A percentile compares a stretch with the other conserved stretches of the same genome.
These are phyloP conservation scores for Scedosporium aurantiacum DNA, from an alignment of 2,329 filamentous ascomycete genomes.

Conservation along the genomic window DNA sequence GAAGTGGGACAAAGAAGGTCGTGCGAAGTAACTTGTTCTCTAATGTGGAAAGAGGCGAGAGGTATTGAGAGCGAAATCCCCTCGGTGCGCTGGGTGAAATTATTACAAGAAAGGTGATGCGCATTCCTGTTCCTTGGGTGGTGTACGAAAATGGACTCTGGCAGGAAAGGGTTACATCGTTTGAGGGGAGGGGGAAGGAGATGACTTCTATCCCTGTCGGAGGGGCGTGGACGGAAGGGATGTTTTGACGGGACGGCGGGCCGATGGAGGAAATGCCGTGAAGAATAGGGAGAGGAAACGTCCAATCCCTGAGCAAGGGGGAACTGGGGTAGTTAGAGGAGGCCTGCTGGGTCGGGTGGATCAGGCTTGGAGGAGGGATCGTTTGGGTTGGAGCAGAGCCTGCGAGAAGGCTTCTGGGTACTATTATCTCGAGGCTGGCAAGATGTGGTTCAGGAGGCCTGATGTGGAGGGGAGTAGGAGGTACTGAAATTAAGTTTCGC, in stretches of 20 bases:
- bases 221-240: neutral
- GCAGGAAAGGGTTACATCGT: too few relatives aligned
- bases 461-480: neutral
- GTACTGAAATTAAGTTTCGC: neutral
- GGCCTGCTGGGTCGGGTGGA: constrained; percentile 6
- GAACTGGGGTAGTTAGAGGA: neutral
- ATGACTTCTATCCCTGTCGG: neutral
- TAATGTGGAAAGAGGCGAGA: too few relatives aligned
- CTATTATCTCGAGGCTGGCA: constrained; percentile 12
- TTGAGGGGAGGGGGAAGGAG: too few relatives aligned
- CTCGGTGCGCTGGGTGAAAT: too few relatives aligned
- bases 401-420: constrained; percentile 28
- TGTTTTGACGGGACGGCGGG: neutral
- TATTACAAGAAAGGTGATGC: too few relatives aligned
- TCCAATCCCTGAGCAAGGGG: too few relatives aligned
- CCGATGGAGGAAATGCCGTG: constrained; percentile 1
- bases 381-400: constrained; percentile 36
- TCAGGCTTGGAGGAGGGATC: constrained; percentile 28
- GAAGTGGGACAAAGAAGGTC: too few relatives aligned
- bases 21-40: too few relatives aligned
- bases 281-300: neutral
- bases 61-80: too few relatives aligned
- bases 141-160: too few relatives aligned
- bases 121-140: too few relatives aligned
- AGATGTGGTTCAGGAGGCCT: constrained; percentile 6